These are phyloP conservation scores for Phytophthora tubulina DNA, from an alignment of 352 stramenopile genomes.

Conservation along the genomic window DNA sequence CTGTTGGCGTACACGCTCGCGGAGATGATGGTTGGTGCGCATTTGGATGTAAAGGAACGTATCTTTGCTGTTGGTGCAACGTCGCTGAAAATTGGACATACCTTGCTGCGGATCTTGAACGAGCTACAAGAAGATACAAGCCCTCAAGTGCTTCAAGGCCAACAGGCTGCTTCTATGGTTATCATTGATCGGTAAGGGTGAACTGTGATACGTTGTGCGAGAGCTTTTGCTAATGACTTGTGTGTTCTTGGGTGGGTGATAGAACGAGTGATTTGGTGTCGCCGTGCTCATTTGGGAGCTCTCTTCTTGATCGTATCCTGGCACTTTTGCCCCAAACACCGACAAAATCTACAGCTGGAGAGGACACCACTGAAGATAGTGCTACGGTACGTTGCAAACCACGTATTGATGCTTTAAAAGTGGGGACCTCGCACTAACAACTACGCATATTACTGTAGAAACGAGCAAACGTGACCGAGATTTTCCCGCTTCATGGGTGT, in stretches of 20 bases:
- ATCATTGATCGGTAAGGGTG: conserved; percentile 71
- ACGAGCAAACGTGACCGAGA: conserved; percentile 65
- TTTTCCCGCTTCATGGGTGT: conserved; percentile 74
- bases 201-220: conserved; percentile 2
- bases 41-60: conserved; percentile 70
- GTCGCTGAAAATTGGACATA: conserved; percentile 85
- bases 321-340: conserved; percentile 67
- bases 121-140: conserved; percentile 63
- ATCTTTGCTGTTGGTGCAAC: conserved; percentile 79
- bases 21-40: conserved; percentile 58
- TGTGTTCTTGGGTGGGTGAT: conserved; percentile 6
- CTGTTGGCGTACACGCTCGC: conserved; percentile 73
- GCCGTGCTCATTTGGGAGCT: conserved; percentile 71
- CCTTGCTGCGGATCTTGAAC: conserved; percentile 69
- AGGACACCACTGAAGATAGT: conserved; percentile 28
- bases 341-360: conserved; percentile 3
- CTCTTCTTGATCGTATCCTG: conserved; percentile 77
- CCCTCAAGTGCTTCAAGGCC: conserved; percentile 44
- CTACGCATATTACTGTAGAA: conserved; percentile 34
- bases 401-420: background rate
- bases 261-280: conserved; percentile 75
- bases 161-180: conserved; percentile 65
- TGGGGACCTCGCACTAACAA: conserved; percentile 3
- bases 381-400: conserved; percentile 23
- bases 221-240: background rate